These are phyloP conservation scores for Tulasnella calospora DNA, from an alignment of 768 basidiomycete genomes.

Conservation along the genomic window DNA sequence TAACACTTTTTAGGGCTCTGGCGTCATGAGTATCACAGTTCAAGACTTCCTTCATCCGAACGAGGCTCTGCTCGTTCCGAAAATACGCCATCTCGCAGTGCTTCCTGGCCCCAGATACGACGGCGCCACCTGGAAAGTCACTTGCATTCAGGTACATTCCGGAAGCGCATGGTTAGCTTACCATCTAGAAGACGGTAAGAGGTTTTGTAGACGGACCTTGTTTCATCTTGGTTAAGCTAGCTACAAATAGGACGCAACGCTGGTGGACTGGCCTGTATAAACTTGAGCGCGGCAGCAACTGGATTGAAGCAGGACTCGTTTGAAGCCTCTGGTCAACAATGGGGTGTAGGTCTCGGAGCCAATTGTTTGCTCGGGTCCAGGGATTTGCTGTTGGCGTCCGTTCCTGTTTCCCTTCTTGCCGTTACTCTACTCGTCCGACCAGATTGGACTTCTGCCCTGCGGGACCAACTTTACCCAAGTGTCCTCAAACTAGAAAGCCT, in stretches of 20 bases:
- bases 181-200: background rate
- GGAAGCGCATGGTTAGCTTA: background rate
- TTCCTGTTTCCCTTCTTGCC: background rate
- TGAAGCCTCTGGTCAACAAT: background rate
- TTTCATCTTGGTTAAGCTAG: background rate
- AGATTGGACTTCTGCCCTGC: too few relatives aligned
- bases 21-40: background rate
- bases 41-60: background rate
- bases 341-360: background rate
- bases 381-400: too few relatives aligned
- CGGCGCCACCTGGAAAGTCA: background rate
- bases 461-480: too few relatives aligned
- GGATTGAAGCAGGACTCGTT: background rate
- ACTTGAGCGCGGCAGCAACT: background rate
- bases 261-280: background rate
- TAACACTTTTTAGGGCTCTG: background rate
- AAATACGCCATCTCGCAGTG: background rate
- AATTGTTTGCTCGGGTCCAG: too few relatives aligned
- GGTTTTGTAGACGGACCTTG: background rate
- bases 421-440: too few relatives aligned
- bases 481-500: too few relatives aligned
- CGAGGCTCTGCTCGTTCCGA: too few relatives aligned
- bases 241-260: background rate
- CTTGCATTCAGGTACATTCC: background rate
- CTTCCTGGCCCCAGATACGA: background rate